These are phyloP conservation scores for Zygosaccharomyces pseudobailii DNA, from an alignment of 1,139 yeast genomes.

Conservation along the genomic window DNA sequence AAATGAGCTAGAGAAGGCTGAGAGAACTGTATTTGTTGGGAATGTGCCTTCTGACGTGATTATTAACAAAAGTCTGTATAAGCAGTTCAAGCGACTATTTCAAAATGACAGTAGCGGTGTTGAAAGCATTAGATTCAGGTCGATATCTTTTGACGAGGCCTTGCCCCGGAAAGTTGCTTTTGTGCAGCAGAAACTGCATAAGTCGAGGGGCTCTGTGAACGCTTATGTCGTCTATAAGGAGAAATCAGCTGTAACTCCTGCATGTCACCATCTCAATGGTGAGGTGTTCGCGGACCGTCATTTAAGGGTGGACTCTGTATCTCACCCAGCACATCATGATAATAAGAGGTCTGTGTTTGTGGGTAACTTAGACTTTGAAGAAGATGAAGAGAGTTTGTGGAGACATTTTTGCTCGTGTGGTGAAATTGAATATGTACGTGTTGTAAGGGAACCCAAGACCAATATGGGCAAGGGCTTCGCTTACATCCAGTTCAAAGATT, in stretches of 20 bases:
- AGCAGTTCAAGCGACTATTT: constrained; percentile 61
- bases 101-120: constrained; percentile 32
- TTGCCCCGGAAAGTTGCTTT: constrained; percentile 91
- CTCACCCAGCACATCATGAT: constrained; percentile 86
- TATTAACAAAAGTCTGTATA: constrained; percentile 56
- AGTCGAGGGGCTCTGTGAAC: constrained; percentile 73
- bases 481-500: constrained; percentile 83
- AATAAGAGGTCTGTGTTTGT: constrained; percentile 82
- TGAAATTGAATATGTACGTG: constrained; percentile 79
- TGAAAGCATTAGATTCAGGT: constrained; percentile 80
- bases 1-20: constrained; percentile 75
- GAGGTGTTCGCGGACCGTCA: constrained; percentile 65
- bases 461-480: constrained; percentile 98
- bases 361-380: constrained; percentile 92
- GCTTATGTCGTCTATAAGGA: constrained; percentile 75
- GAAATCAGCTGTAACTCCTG: constrained; percentile 44
- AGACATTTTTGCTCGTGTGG: constrained; percentile 67
- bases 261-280: constrained; percentile 56
- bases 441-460: constrained; percentile 87
- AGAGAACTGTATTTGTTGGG: constrained; percentile 84
- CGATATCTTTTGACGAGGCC: constrained; percentile 83
- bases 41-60: constrained; percentile 68
- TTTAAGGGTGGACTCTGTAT: constrained; percentile 83
- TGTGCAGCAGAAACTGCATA: constrained; percentile 73
- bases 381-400: constrained; percentile 87